A percentile compares a stretch with the other conserved stretches of the same genome.
Conservation (phyloP, 2,329 filamentous ascomycete genomes). For the Diaporthe vaccinii region DNA sequence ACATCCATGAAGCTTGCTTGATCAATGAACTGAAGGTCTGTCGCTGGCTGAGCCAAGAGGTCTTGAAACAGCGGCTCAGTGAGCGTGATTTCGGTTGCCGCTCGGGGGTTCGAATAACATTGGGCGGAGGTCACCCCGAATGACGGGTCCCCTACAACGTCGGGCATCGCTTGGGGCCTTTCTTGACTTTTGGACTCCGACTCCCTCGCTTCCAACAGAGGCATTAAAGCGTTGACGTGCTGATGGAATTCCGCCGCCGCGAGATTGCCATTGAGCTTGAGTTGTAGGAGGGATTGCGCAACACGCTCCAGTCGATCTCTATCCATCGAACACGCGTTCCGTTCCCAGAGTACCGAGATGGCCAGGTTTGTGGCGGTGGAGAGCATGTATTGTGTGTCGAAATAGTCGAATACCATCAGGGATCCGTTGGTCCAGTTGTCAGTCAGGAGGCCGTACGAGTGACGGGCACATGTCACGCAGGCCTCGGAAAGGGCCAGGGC, state of each 20-base stretch:
- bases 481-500: conserved; percentile 2
- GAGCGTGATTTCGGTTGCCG: not conserved
- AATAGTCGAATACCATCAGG: conserved; percentile 5
- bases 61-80: conserved; percentile 8
- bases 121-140: not conserved
- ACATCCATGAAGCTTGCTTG: conserved; percentile 18
- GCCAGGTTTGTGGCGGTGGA: not conserved
- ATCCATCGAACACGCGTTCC: not conserved
- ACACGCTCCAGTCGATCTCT: not conserved
- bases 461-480: conserved; percentile 6
- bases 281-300: not conserved
- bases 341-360: conserved; percentile 6
- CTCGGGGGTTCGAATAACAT: not conserved
- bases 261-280: not conserved
- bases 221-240: not conserved
- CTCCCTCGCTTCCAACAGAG: not conserved
- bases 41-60: not conserved
- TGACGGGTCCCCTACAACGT: not conserved
- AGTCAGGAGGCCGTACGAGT: not conserved
- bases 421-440: conserved; percentile 10
- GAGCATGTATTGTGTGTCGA: conserved; percentile 19
- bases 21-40: conserved; percentile 10
- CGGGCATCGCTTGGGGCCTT: not conserved
- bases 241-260: not conserved
- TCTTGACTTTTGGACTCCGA: not conserved